These are phyloP conservation scores for Microbotryum saponariae DNA, from an alignment of 1,284 basidiomycete species.

Conservation along the genomic window DNA sequence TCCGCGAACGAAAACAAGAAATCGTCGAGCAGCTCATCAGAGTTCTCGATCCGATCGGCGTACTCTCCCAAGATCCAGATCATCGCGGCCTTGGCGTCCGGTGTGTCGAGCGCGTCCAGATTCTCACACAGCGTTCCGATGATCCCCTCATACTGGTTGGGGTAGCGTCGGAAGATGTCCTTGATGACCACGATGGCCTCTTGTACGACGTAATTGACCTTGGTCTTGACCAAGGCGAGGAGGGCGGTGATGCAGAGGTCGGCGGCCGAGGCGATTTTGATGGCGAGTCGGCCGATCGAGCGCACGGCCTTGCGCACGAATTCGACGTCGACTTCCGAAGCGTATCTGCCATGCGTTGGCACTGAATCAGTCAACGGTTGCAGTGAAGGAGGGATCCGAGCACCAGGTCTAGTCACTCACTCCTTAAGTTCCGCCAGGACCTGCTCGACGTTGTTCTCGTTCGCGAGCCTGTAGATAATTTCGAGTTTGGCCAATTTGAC, in stretches of 20 bases:
- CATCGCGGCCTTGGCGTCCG: slow-evolving; percentile 92
- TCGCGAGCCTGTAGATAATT: slow-evolving; percentile 93
- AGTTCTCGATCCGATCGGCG: slow-evolving; percentile 90
- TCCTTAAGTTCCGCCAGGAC: slow-evolving; percentile 91
- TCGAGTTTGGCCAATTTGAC: slow-evolving; percentile 97
- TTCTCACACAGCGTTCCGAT: slow-evolving; percentile 88
- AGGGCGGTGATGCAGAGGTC: slow-evolving; percentile 84
- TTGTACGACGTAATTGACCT: slow-evolving; percentile 94
- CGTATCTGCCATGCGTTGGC: slow-evolving; percentile 57
- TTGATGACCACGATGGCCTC: slow-evolving; percentile 96
- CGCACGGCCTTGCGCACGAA: slow-evolving; percentile 96
- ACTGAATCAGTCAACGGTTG: not conserved
- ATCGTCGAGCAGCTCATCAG: slow-evolving; percentile 89
- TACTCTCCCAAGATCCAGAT: slow-evolving; percentile 99
- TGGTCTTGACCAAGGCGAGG: slow-evolving; percentile 80
- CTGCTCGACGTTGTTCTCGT: slow-evolving; percentile 81
- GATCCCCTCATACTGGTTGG: slow-evolving; percentile 90
- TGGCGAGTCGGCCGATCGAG: slow-evolving; percentile 90
- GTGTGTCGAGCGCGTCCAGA: slow-evolving; percentile 84
- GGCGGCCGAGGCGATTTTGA: slow-evolving; percentile 87
- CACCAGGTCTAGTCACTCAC: slow-evolving; percentile 47
- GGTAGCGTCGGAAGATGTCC: slow-evolving; percentile 96
- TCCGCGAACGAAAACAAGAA: slow-evolving; percentile 86
- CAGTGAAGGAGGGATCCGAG: not conserved
- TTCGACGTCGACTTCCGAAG: slow-evolving; percentile 95